phyloP scores from a whole-genome alignment of 306 rosid species.

The Trifolium repens region DNA sequence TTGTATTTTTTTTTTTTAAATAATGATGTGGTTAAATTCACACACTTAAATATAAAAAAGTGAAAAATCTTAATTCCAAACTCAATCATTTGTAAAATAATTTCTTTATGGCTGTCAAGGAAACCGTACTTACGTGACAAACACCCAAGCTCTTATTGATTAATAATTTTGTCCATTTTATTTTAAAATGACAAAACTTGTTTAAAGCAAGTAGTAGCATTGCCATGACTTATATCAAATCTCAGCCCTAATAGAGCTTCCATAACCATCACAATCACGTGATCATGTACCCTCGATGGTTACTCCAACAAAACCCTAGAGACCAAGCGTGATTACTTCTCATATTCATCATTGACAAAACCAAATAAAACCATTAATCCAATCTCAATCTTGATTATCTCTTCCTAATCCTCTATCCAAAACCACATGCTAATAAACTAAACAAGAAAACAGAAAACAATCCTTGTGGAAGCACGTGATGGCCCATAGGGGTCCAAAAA shows the following conservation, averaged over 20 bases:
- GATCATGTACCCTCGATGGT: not conserved
- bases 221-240: not conserved
- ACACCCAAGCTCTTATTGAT: too few species aligned
- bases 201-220: not conserved
- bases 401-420: constrained; percentile 37
- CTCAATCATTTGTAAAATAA: too few species aligned
- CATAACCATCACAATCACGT: constrained; percentile 9
- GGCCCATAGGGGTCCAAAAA: constrained; percentile 23
- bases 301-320: not conserved
- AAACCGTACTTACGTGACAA: too few species aligned
- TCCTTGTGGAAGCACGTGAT: constrained; percentile 34
- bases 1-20: too few species aligned
- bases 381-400: not conserved
- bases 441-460: not conserved
- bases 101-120: too few species aligned
- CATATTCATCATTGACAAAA: not conserved
- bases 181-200: not conserved
- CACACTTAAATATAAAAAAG: too few species aligned
- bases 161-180: not conserved
- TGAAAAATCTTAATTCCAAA: too few species aligned
- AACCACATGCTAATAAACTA: constrained; percentile 13
- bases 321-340: not conserved
- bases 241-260: not conserved
- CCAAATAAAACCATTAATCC: not conserved
- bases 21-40: too few species aligned